Conservation (phyloP, 2,329 filamentous ascomycete species). For the Clarireedia sp. region DNA sequence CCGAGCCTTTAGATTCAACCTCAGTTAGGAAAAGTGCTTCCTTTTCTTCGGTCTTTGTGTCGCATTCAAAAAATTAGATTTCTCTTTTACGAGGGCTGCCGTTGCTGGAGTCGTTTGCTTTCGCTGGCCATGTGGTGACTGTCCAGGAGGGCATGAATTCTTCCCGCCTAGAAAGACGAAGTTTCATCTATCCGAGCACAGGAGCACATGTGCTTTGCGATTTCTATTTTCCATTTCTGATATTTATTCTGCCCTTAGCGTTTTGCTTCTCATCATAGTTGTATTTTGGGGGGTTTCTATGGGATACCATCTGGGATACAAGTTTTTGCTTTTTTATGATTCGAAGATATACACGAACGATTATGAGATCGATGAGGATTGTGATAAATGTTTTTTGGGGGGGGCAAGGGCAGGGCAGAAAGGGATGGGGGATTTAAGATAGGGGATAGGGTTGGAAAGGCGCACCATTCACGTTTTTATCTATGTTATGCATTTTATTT, state of each 20-base stretch:
- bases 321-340: not conserved
- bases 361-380: not conserved
- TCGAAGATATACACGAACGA: not conserved
- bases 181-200: not conserved
- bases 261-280: not conserved
- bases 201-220: not conserved
- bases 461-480: too few species aligned
- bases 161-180: too few species aligned
- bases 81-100: too few species aligned
- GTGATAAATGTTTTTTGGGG: not conserved
- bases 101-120: too few species aligned
- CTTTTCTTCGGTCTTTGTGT: too few species aligned
- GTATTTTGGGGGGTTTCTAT: not conserved
- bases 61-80: too few species aligned
- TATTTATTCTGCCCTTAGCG: not conserved
- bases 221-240: not conserved
- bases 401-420: not conserved
- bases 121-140: too few species aligned
- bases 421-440: not conserved
- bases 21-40: too few species aligned
- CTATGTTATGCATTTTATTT: too few species aligned
- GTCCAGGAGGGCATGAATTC: too few species aligned
- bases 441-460: not conserved
- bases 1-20: not conserved
- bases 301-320: not conserved